phyloP scores from a whole-genome alignment of 345 rosid species.

The Citrus reticulata region DNA sequence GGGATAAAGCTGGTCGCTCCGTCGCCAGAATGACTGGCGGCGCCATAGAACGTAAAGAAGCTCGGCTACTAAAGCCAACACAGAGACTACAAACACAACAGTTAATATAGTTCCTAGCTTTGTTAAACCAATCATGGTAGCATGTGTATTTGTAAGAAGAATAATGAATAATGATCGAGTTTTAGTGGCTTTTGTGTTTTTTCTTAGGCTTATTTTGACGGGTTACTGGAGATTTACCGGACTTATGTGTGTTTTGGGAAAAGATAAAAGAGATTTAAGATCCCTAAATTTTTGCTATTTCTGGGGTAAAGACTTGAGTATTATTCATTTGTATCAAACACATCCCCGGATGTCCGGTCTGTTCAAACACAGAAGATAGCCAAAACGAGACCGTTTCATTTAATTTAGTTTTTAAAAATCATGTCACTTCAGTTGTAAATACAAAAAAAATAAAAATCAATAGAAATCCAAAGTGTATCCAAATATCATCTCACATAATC shows the following conservation, averaged over 20 bases:
- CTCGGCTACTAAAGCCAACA: conserved; percentile 35
- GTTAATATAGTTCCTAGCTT: conserved; percentile 38
- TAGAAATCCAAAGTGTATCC: too few relatives aligned
- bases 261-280: too few relatives aligned
- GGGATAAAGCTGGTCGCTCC: conserved; percentile 22
- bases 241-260: neutral
- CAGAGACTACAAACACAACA: conserved; percentile 34
- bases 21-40: conserved; percentile 33
- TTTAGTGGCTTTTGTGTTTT: neutral
- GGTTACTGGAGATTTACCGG: neutral
- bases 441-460: too few relatives aligned
- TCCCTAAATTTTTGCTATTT: too few relatives aligned
- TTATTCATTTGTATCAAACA: too few relatives aligned
- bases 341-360: too few relatives aligned
- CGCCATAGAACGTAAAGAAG: conserved; percentile 54
- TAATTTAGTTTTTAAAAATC: too few relatives aligned
- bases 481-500: too few relatives aligned
- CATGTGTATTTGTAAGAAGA: neutral
- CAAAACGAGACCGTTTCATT: too few relatives aligned
- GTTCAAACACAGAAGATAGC: too few relatives aligned
- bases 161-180: neutral
- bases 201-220: neutral
- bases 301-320: too few relatives aligned
- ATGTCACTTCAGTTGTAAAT: too few relatives aligned
- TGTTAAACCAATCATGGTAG: conserved; percentile 34